Conservation (phyloP, 1,284 basidiomycete genomes). For the Boletus sp. region DNA sequence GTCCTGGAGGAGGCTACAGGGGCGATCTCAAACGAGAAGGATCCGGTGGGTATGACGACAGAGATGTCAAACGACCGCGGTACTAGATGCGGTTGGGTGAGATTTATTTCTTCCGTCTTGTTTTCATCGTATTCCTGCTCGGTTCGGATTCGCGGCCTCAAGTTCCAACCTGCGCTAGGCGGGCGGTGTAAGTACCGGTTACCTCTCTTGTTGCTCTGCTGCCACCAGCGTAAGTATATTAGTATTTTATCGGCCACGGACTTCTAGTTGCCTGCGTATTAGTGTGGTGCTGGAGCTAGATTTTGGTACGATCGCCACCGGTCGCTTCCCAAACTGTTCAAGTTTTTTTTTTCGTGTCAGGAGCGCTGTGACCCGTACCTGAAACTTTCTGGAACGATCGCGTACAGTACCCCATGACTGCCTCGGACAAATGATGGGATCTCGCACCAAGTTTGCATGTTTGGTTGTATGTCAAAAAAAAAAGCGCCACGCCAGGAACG, state of each 20-base stretch:
- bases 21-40: conserved; percentile 68
- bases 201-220: conserved; percentile 27
- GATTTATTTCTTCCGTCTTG: conserved; percentile 26
- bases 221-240: conserved; percentile 37
- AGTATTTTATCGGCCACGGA: conserved; percentile 32
- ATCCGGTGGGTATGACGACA: conserved; percentile 73
- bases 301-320: conserved; percentile 4
- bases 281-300: conserved; percentile 7
- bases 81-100: conserved; percentile 56
- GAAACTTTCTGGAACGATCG: neutral
- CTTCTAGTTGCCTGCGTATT: conserved; percentile 5
- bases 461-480: conserved; percentile 20
- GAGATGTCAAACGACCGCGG: conserved; percentile 76
- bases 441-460: conserved; percentile 15
- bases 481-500: conserved; percentile 20
- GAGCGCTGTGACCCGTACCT: neutral
- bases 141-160: conserved; percentile 28
- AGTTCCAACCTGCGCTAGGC: conserved; percentile 32
- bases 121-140: conserved; percentile 18
- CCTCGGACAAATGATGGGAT: conserved; percentile 12
- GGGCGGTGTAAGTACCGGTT: conserved; percentile 37
- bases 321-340: neutral
- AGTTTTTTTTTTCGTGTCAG: neutral
- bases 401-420: conserved; percentile 1
- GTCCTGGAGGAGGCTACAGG: conserved; percentile 49